Conservation (phyloP, 2,329 filamentous ascomycete species). For the Orbilia oligospora region DNA sequence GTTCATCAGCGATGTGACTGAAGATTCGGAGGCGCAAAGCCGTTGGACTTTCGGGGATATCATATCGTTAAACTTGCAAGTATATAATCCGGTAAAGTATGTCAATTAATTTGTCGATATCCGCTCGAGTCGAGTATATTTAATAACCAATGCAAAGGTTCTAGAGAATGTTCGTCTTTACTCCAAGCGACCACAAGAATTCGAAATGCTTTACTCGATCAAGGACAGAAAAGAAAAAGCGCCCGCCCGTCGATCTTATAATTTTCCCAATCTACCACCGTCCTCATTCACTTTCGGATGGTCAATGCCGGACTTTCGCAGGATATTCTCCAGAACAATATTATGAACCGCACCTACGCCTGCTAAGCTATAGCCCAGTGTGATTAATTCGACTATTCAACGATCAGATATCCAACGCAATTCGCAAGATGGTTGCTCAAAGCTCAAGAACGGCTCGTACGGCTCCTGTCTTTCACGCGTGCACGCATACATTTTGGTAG, state of each 20-base stretch:
- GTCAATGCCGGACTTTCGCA: not conserved
- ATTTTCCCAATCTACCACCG: not conserved
- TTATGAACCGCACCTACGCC: too few relatives aligned
- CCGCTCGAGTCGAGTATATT: too few relatives aligned
- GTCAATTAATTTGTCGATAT: too few relatives aligned
- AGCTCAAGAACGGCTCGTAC: constrained; percentile 5
- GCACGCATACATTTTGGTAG: not conserved
- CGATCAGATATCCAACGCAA: not conserved
- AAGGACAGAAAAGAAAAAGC: not conserved
- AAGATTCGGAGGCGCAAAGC: constrained; percentile 25
- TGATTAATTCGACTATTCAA: too few relatives aligned
- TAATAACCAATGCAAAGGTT: not conserved
- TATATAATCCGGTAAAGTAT: not conserved
- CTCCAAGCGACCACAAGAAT: not conserved
- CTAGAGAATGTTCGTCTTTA: not conserved
- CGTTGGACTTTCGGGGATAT: constrained; percentile 32
- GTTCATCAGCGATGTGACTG: constrained; percentile 52
- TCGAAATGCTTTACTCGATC: not conserved
- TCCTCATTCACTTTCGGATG: not conserved
- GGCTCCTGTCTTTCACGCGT: not conserved
- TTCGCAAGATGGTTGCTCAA: not conserved
- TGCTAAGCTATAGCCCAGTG: too few relatives aligned
- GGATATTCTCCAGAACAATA: not conserved
- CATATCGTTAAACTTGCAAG: constrained; percentile 3
- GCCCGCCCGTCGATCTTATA: constrained; percentile 1